These are phyloP conservation scores for Cadophora gregata DNA, from an alignment of 2,329 filamentous ascomycete genomes.

Conservation along the genomic window DNA sequence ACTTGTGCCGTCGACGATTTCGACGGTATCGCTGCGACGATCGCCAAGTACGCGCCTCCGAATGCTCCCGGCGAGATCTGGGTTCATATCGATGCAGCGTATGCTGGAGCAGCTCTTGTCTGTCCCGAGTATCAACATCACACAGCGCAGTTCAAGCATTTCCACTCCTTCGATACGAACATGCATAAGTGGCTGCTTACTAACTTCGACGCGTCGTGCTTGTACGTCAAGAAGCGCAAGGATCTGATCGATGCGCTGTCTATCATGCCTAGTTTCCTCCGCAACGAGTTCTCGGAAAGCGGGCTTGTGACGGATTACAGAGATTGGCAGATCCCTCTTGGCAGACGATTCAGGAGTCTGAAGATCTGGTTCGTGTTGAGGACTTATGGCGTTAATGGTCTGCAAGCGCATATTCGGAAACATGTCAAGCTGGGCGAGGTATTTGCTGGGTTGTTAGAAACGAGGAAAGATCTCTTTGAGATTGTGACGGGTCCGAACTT, in stretches of 20 bases:
- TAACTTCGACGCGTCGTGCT: constrained; percentile 85
- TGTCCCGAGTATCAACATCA: constrained; percentile 81
- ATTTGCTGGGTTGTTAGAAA: constrained; percentile 67
- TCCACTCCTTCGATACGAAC: constrained; percentile 93
- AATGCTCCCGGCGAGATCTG: constrained; percentile 65
- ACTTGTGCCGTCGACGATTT: constrained; percentile 90
- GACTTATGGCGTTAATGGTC: constrained; percentile 77
- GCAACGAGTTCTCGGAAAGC: constrained; percentile 79
- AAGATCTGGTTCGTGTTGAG: constrained; percentile 97
- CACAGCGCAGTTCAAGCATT: constrained; percentile 63
- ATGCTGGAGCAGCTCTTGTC: constrained; percentile 84
- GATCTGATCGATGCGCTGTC: constrained; percentile 82
- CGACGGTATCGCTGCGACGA: constrained; percentile 44
- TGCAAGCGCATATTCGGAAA: constrained; percentile 74
- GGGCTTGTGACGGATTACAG: constrained; percentile 93
- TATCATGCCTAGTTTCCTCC: constrained; percentile 81
- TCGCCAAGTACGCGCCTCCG: constrained; percentile 48
- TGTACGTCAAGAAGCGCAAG: constrained; percentile 77
- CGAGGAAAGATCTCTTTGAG: constrained; percentile 72
- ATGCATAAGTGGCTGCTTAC: constrained; percentile 98
- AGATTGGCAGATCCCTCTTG: constrained; percentile 96
- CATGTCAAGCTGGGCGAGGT: constrained; percentile 72
- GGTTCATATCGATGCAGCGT: constrained; percentile 94
- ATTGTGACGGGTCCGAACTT: constrained; percentile 78
- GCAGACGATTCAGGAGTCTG: constrained; percentile 82